A percentile compares a stretch with the other conserved stretches of the same genome.
Conservation (phyloP, 2,329 filamentous ascomycete genomes). For the Aspergillus sp. region DNA sequence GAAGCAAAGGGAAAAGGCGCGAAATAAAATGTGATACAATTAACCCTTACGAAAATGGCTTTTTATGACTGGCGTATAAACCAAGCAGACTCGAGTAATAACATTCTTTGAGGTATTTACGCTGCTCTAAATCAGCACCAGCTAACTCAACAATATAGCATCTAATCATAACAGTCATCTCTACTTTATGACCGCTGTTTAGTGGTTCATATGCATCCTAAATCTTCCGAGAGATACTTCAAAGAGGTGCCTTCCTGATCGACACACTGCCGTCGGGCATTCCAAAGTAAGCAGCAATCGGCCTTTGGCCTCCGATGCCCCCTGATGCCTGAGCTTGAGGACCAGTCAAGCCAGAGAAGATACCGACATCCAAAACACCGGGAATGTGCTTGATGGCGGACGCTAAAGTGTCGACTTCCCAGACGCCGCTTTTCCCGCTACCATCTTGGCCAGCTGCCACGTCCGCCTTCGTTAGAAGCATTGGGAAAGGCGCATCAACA, state of each 20-base stretch:
- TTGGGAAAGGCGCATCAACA: slow-evolving; percentile 84
- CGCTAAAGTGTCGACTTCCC: slow-evolving; percentile 77
- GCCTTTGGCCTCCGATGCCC: slow-evolving; percentile 76
- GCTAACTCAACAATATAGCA: slow-evolving; percentile 12
- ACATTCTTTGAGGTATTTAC: neutral
- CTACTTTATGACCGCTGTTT: neutral
- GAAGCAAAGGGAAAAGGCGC: slow-evolving; percentile 84
- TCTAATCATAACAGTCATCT: slow-evolving; percentile 21
- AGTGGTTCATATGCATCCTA: slow-evolving; percentile 1
- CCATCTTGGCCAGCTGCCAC: slow-evolving; percentile 48
- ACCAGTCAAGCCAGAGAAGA: slow-evolving; percentile 84
- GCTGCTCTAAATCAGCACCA: slow-evolving; percentile 7
- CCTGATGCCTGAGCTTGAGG: slow-evolving; percentile 63
- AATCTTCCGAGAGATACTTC: neutral
- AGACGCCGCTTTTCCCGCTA: slow-evolving; percentile 64
- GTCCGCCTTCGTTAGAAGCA: slow-evolving; percentile 66
- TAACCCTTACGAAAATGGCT: slow-evolving; percentile 12
- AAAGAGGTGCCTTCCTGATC: slow-evolving; percentile 46
- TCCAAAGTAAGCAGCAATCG: slow-evolving; percentile 92
- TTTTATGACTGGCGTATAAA: slow-evolving; percentile 13
- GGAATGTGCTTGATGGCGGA: slow-evolving; percentile 74
- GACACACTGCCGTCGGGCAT: slow-evolving; percentile 73
- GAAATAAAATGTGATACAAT: slow-evolving; percentile 50
- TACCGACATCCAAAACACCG: slow-evolving; percentile 86
- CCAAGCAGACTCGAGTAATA: slow-evolving; percentile 1